phyloP scores from a whole-genome alignment of 2,329 filamentous ascomycete species.

The Aureobasidium sp. region DNA sequence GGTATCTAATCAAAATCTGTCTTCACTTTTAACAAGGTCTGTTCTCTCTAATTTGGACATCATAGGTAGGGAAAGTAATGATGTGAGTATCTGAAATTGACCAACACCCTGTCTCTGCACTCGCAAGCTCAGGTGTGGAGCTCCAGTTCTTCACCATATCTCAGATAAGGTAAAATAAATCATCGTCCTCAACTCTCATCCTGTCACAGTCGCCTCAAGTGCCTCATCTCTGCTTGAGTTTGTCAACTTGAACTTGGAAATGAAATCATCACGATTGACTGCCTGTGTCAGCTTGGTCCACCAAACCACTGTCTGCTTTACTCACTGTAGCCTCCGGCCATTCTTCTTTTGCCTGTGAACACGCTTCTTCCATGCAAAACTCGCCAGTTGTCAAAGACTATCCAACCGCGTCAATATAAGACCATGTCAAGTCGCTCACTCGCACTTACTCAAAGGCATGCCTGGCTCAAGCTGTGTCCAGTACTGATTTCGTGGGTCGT shows the following conservation, averaged over 20 bases:
- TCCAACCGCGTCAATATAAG: conserved; percentile 1
- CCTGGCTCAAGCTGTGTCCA: conserved; percentile 78
- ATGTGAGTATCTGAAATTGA: background rate
- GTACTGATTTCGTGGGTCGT: conserved; percentile 57
- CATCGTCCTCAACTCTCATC: conserved; percentile 14
- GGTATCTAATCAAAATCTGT: background rate
- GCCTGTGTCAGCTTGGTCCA: background rate
- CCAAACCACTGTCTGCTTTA: conserved; percentile 20
- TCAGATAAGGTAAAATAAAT: background rate
- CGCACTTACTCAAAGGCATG: conserved; percentile 58
- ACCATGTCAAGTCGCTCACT: background rate
- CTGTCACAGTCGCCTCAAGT: conserved; percentile 25
- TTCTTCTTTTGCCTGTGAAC: conserved; percentile 75
- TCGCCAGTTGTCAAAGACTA: conserved; percentile 94
- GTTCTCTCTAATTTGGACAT: background rate
- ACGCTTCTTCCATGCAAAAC: conserved; percentile 78
- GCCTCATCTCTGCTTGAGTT: conserved; percentile 43
- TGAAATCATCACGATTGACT: conserved; percentile 76
- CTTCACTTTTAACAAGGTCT: background rate
- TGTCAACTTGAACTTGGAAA: conserved; percentile 66
- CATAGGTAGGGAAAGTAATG: background rate
- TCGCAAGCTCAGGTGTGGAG: background rate
- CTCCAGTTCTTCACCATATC: background rate
- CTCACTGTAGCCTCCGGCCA: conserved; percentile 88
- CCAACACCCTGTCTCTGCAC: background rate